A percentile compares a stretch with the other conserved stretches of the same genome.
These are phyloP conservation scores for Chimonanthus praecox DNA, from an alignment of 164 flowering plant genomes.

Conservation along the genomic window DNA sequence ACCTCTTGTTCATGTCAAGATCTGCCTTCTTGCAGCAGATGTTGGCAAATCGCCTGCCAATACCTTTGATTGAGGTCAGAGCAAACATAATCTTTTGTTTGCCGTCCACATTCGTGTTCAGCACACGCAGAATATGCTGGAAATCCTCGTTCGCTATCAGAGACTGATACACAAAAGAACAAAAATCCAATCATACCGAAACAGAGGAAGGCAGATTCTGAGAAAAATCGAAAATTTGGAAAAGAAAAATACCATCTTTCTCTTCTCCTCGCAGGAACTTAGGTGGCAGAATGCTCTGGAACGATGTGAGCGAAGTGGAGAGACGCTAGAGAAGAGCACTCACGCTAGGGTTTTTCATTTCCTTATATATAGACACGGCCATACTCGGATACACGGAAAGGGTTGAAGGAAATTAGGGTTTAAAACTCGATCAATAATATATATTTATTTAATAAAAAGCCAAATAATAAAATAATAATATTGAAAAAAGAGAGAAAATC, in stretches of 20 bases:
- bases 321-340: too few relatives aligned
- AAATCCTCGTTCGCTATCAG: slow-evolving; percentile 48
- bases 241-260: too few relatives aligned
- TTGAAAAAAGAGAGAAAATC: too few relatives aligned
- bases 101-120: slow-evolving; percentile 58
- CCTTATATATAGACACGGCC: too few relatives aligned
- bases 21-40: slow-evolving; percentile 56
- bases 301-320: too few relatives aligned
- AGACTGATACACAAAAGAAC: slow-evolving; percentile 17
- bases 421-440: too few relatives aligned
- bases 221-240: background rate
- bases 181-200: background rate
- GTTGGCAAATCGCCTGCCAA: slow-evolving; percentile 49
- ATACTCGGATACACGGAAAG: too few relatives aligned
- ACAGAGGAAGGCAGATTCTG: background rate
- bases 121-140: slow-evolving; percentile 53
- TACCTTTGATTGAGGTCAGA: slow-evolving; percentile 52
- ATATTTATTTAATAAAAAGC: too few relatives aligned
- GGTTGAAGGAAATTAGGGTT: too few relatives aligned
- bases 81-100: slow-evolving; percentile 59
- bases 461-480: too few relatives aligned
- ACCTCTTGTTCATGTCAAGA: slow-evolving; percentile 56
- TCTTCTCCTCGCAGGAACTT: too few relatives aligned
- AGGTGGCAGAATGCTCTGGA: too few relatives aligned
- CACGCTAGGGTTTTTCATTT: background rate